Percentiles rank a stretch among this genome's conserved stretches.
phyloP scores from a whole-genome alignment of 176 grass and related monocot genomes.

The Aechmea fasciata region DNA sequence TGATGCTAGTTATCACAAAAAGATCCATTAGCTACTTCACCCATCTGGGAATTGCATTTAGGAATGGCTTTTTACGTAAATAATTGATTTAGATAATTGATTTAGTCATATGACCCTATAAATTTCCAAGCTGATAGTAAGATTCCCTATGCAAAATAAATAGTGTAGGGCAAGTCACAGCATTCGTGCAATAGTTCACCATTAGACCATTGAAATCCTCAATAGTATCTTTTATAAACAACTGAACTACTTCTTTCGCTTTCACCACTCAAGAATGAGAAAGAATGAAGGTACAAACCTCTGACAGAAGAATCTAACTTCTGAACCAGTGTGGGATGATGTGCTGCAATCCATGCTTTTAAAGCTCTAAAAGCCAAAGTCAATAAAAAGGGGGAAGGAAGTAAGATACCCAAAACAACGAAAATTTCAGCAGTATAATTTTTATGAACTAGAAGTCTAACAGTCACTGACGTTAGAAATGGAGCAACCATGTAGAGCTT shows the following conservation, averaged over 20 bases:
- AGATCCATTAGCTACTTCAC: no score
- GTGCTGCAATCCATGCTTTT: constrained; percentile 60
- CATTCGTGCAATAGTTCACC: no score
- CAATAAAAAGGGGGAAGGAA: constrained; percentile 5
- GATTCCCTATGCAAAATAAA: no score
- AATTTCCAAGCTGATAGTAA: no score
- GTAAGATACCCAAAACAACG: constrained; percentile 13
- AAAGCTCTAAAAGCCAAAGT: constrained; percentile 28
- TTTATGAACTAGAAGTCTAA: not conserved
- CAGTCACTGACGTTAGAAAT: constrained; percentile 66
- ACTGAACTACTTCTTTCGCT: not conserved
- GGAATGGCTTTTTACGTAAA: no score
- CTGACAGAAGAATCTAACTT: constrained; percentile 63
- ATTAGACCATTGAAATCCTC: not conserved
- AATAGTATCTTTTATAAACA: not conserved
- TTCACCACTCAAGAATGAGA: not conserved
- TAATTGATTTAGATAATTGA: no score
- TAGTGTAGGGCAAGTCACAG: not conserved
- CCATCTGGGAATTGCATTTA: no score
- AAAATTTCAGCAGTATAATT: not conserved
- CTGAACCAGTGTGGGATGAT: constrained; percentile 38
- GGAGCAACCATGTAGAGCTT: constrained; percentile 99
- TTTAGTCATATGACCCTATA: no score
- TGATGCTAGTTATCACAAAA: no score
- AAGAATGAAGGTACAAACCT: constrained; percentile 44